Conservation (phyloP, 164 flowering plant species). For the Stephania cephalantha region DNA sequence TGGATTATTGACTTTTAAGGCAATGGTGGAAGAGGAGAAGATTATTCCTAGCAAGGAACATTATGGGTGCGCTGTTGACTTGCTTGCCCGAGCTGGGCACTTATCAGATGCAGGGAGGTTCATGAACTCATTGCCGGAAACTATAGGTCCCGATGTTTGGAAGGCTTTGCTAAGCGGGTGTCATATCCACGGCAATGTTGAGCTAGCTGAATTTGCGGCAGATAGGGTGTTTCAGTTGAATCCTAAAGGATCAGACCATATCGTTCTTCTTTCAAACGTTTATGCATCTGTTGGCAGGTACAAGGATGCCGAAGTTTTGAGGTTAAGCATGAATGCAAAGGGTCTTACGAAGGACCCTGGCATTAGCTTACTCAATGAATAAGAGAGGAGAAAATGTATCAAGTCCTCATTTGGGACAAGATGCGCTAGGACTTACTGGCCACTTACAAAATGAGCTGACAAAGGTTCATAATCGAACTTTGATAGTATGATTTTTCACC, state of each 20-base stretch:
- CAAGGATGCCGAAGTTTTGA: not conserved
- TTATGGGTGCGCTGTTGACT: constrained; percentile 32
- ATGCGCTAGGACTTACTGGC: not conserved
- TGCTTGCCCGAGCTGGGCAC: constrained; percentile 38
- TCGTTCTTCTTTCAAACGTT: constrained; percentile 38
- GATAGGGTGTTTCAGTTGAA: constrained; percentile 20
- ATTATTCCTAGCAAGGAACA: constrained; percentile 27
- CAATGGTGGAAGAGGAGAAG: constrained; percentile 26
- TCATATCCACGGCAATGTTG: constrained; percentile 22
- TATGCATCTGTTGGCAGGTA: constrained; percentile 26
- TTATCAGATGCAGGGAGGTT: constrained; percentile 27
- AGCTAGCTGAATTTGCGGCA: constrained; percentile 36
- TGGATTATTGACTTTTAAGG: constrained; percentile 29
- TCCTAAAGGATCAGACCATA: constrained; percentile 25
- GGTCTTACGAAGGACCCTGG: not conserved
- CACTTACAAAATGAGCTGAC: not conserved
- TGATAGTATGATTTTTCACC: not conserved
- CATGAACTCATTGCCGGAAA: constrained; percentile 9
- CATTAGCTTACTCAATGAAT: not conserved
- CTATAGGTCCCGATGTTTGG: constrained; percentile 17
- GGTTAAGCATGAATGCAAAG: not conserved
- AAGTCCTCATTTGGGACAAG: not conserved
- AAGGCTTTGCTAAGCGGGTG: constrained; percentile 40
- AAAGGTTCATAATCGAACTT: not conserved
- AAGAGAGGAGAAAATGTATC: not conserved